phyloP scores from a whole-genome alignment of 495 filamentous ascomycete species.

The Astrocystis sublimbata region DNA sequence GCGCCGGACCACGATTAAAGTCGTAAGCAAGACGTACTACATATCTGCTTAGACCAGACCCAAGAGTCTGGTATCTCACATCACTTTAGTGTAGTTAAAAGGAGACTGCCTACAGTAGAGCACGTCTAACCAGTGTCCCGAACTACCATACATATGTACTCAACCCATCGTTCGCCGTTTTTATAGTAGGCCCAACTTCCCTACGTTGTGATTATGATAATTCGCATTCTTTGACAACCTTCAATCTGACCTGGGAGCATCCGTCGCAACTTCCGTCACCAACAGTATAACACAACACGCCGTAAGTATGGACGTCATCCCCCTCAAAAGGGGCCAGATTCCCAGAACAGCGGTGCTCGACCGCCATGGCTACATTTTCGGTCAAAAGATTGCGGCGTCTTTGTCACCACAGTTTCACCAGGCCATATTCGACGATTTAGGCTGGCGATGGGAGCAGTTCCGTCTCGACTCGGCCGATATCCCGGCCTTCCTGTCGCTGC shows the following conservation, averaged over 20 bases:
- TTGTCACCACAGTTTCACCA: constrained; percentile 69
- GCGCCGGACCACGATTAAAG: background rate
- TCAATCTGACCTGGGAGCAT: background rate
- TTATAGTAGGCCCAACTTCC: too few relatives aligned
- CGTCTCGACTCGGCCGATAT: constrained; percentile 57
- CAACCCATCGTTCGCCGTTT: too few relatives aligned
- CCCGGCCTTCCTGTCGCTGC: constrained; percentile 33
- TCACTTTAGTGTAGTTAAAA: background rate
- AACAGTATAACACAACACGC: background rate
- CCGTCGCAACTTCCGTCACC: background rate
- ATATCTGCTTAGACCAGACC: background rate
- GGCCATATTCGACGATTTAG: constrained; percentile 60
- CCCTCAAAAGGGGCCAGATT: background rate
- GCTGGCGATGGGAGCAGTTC: constrained; percentile 63
- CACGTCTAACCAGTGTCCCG: background rate
- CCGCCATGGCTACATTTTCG: constrained; percentile 56
- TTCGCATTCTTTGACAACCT: background rate
- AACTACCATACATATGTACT: background rate
- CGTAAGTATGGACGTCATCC: constrained; percentile 1
- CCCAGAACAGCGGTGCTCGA: constrained; percentile 40
- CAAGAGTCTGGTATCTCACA: background rate
- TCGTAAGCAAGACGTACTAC: too few relatives aligned
- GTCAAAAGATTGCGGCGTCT: constrained; percentile 60
- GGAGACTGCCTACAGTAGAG: background rate
- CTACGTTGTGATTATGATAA: too few relatives aligned